Evolutionary conservation across 1,139 yeast species (phyloP).

Genomic region (Yamadazyma siamensis): DNA sequence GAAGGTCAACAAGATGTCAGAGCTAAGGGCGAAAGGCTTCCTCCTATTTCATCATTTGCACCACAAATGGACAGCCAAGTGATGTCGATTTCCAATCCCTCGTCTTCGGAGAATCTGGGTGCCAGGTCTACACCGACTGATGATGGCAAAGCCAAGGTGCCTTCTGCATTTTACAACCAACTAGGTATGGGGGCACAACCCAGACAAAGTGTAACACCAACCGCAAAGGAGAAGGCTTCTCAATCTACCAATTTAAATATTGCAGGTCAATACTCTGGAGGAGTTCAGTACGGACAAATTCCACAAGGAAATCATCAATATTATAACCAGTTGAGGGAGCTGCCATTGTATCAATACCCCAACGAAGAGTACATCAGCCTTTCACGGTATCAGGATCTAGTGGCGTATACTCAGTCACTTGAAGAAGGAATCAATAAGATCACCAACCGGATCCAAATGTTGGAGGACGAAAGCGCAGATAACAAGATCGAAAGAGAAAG

Average conservation of each 20-base stretch:
- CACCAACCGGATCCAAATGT: slow-evolving; percentile 17
- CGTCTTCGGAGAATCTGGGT: too few species aligned
- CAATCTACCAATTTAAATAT: slow-evolving; percentile 7
- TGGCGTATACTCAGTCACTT: slow-evolving; percentile 30
- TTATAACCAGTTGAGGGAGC: slow-evolving; percentile 10
- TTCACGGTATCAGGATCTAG: slow-evolving; percentile 32
- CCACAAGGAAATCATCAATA: slow-evolving; percentile 5
- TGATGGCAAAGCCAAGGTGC: too few species aligned
- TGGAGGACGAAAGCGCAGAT: slow-evolving; percentile 17
- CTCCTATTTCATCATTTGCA: too few species aligned
- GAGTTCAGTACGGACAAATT: slow-evolving; percentile 1
- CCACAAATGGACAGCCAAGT: too few species aligned
- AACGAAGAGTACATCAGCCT: slow-evolving; percentile 22
- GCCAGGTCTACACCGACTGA: too few species aligned
- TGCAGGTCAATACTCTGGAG: slow-evolving; percentile 5
- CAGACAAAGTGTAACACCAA: too few species aligned
- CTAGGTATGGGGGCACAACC: too few species aligned
- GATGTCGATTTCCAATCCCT: too few species aligned
- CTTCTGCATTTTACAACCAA: too few species aligned
- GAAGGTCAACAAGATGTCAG: slow-evolving; percentile 5
- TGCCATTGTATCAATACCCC: slow-evolving; percentile 11
- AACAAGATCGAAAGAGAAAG: slow-evolving; percentile 15
- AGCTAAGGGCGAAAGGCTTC: neutral
- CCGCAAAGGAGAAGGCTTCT: too few species aligned
- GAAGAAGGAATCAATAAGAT: slow-evolving; percentile 27